Base-by-base conservation (phyloP, 257 asterid species). In the Misopates orontium region DNA sequence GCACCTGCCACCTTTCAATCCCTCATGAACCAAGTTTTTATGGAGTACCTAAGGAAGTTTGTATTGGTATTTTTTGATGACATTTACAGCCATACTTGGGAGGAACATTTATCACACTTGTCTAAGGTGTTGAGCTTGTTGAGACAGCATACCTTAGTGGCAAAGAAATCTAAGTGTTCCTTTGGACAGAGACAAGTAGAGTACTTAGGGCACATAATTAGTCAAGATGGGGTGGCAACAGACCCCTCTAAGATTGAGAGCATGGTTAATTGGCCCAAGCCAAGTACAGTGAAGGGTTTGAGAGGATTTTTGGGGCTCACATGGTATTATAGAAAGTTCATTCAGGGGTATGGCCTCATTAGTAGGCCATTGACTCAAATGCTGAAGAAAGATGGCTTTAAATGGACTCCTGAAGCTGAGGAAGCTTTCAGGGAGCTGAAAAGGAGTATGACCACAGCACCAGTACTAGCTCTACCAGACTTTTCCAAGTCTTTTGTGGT, bases 61-160 rank as follows among this genome's bases (percentile, higher is more conserved):
- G 58, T 8, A 67, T 73, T 45, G 70, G 51, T 40, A 21, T 73
- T n/a, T n/a, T n/a, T n/a, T n/a, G n/a, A n/a, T n/a, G n/a, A n/a
- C n/a, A n/a, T n/a, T n/a, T 72, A 65, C 22, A 72, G 68, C 8
- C 4, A 1, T 0, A 2, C 28, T 5, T 9, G 28, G 13, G 32
- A 31, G 0, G 21, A 7, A 0, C 77, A 56, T 24, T 0, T 25
- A 2, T 0, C 7, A 0, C 62, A 72, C 12, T 13, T 51, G n/a
- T 17, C n/a, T 65, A 2, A 5, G 3, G 62, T 44, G 0, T 5
- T 72, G 4, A 0, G 7, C 0, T 10, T 31, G 0, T 9, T 73
- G 4, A 16, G 21, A 4, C 0, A 0, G 56, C 2, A 13, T 18
- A 4, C 32, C 64, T 0, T 56, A 8, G 22, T 8, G 8, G 52